These are phyloP conservation scores for Sphaceloma murrayae DNA, from an alignment of 2,329 filamentous ascomycete species.

Conservation along the genomic window DNA sequence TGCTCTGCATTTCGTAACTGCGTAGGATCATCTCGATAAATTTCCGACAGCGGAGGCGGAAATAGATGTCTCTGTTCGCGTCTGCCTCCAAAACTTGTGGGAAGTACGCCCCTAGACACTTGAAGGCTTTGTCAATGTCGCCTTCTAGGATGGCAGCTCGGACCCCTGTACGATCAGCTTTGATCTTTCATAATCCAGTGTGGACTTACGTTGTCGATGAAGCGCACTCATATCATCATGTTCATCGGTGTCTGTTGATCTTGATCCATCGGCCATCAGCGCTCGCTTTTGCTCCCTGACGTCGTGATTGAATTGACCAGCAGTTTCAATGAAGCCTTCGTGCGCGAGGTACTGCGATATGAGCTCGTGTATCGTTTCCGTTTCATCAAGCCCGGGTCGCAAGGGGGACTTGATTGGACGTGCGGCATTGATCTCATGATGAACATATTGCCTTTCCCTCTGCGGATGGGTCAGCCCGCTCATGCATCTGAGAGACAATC, in stretches of 20 bases:
- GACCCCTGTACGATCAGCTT: conserved; percentile 51
- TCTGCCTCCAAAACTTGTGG: conserved; percentile 62
- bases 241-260: conserved; percentile 38
- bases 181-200: not conserved
- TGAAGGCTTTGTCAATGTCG: conserved; percentile 83
- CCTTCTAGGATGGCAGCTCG: conserved; percentile 79
- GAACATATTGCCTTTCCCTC: conserved; percentile 52
- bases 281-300: conserved; percentile 63
- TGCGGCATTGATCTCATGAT: conserved; percentile 48
- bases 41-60: conserved; percentile 77
- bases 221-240: conserved; percentile 74
- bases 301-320: conserved; percentile 76
- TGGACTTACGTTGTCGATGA: conserved; percentile 65
- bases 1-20: conserved; percentile 52
- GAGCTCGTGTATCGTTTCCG: conserved; percentile 69
- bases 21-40: conserved; percentile 90
- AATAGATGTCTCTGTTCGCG: conserved; percentile 69
- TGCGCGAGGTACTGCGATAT: conserved; percentile 85
- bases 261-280: conserved; percentile 32
- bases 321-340: conserved; percentile 91
- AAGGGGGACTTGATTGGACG: conserved; percentile 48
- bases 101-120: conserved; percentile 68
- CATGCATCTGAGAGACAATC: not conserved
- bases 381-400: conserved; percentile 58
- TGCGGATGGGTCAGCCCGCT: conserved; percentile 30